Conservation (phyloP, 495 filamentous ascomycete species). For the Ramalina peruviana region DNA sequence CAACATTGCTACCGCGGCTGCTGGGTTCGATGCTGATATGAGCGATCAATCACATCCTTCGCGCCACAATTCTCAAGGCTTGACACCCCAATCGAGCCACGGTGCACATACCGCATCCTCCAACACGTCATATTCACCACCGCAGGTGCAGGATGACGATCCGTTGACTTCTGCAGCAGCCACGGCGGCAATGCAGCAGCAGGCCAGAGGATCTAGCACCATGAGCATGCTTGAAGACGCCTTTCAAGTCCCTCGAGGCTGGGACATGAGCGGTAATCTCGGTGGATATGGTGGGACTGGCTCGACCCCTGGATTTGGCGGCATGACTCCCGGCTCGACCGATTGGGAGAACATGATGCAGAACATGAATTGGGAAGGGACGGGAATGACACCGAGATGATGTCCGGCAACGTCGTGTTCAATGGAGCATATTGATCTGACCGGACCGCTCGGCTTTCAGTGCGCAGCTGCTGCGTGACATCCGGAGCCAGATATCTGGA, state of each 20-base stretch:
- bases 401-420: too few species aligned
- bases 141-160: conserved; percentile 1
- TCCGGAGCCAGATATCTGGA: not conserved
- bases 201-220: not conserved
- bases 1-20: not conserved
- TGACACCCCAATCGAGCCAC: conserved; percentile 7
- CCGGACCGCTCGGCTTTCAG: too few species aligned
- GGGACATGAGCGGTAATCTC: conserved; percentile 1
- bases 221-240: conserved; percentile 1
- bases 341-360: conserved; percentile 15
- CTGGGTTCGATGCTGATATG: conserved; percentile 10
- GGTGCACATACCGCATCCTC: conserved; percentile 11
- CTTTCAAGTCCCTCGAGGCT: conserved; percentile 4
- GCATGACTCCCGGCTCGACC: conserved; percentile 8
- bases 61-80: conserved; percentile 4
- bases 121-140: conserved; percentile 12
- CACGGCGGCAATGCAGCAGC: not conserved
- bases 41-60: conserved; percentile 6
- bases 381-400: not conserved
- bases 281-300: not conserved
- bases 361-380: conserved; percentile 8
- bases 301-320: conserved; percentile 3
- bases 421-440: too few species aligned
- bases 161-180: not conserved
- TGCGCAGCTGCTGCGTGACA: not conserved